Conservation (phyloP, 805 yeast genomes). For the Nakazawaea pomicola region DNA sequence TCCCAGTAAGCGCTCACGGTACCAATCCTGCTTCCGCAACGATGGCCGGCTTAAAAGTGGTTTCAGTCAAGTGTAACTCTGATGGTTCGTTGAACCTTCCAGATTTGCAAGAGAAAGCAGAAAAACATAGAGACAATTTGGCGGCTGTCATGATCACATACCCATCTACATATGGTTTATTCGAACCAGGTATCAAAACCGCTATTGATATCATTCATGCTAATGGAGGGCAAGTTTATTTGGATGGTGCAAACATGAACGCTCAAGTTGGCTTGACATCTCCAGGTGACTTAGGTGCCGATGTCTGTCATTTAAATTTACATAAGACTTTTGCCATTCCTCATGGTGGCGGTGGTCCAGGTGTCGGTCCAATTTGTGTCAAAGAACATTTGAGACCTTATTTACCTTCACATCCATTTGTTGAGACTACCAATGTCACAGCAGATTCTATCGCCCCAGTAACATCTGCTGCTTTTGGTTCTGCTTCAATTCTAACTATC, state of each 20-base stretch:
- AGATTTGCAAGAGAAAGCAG: slow-evolving; percentile 72
- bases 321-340: slow-evolving; percentile 98
- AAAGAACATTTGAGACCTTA: slow-evolving; percentile 72
- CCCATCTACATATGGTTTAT: slow-evolving; percentile 95
- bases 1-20: slow-evolving; percentile 97
- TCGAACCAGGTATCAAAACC: slow-evolving; percentile 82
- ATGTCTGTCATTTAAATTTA: slow-evolving; percentile 93
- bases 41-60: slow-evolving; percentile 93
- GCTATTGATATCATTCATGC: slow-evolving; percentile 84
- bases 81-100: slow-evolving; percentile 83
- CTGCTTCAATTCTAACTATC: slow-evolving; percentile 89
- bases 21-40: slow-evolving; percentile 99
- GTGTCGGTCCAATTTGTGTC: slow-evolving; percentile 97
- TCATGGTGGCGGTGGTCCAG: slow-evolving; percentile 99
- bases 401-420: slow-evolving; percentile 74
- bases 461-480: slow-evolving; percentile 92
- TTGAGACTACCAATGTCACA: slow-evolving; percentile 40
- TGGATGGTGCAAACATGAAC: slow-evolving; percentile 99
- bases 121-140: slow-evolving; percentile 57
- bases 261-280: slow-evolving; percentile 97
- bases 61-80: slow-evolving; percentile 79
- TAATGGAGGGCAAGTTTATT: slow-evolving; percentile 91
- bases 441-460: slow-evolving; percentile 63
- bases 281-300: slow-evolving; percentile 97
- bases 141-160: slow-evolving; percentile 97